phyloP scores from a whole-genome alignment of 192 early-diverging fungal species.

The Entrophospora sp. region DNA sequence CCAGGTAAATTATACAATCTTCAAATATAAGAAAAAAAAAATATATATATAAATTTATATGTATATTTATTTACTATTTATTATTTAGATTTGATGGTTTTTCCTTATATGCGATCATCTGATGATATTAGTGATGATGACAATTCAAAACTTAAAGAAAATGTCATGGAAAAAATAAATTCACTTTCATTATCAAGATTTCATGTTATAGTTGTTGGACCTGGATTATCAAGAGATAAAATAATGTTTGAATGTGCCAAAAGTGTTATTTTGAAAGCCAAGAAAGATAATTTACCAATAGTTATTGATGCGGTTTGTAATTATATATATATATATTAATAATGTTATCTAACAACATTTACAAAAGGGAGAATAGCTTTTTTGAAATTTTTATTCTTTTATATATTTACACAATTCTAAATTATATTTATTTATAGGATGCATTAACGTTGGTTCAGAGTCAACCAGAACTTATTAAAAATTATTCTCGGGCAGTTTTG shows the following conservation, averaged over 20 bases:
- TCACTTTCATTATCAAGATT: constrained; percentile 35
- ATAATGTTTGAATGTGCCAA: constrained; percentile 56
- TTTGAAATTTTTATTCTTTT: neutral
- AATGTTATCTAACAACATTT: too few relatives aligned
- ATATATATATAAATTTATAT: too few relatives aligned
- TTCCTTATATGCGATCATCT: constrained; percentile 64
- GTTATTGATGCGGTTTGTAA: constrained; percentile 82
- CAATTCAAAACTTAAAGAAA: constrained; percentile 12
- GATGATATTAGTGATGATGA: constrained; percentile 19
- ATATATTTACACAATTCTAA: neutral
- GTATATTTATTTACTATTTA: too few relatives aligned
- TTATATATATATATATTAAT: too few relatives aligned
- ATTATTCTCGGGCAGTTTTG: constrained; percentile 65
- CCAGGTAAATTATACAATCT: too few relatives aligned
- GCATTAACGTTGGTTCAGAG: constrained; percentile 69
- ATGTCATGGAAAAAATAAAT: constrained; percentile 3
- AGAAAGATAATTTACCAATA: constrained; percentile 51
- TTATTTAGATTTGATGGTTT: constrained; percentile 75
- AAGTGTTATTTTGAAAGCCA: constrained; percentile 60
- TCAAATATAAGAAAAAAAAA: too few relatives aligned
- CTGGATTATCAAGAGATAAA: constrained; percentile 77
- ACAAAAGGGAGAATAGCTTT: too few relatives aligned
- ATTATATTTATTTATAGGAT: constrained; percentile 49
- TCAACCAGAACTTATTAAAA: constrained; percentile 58
- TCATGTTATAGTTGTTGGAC: constrained; percentile 85